phyloP scores from a whole-genome alignment of 2,329 filamentous ascomycete species.

The Juglanconis sp. region DNA sequence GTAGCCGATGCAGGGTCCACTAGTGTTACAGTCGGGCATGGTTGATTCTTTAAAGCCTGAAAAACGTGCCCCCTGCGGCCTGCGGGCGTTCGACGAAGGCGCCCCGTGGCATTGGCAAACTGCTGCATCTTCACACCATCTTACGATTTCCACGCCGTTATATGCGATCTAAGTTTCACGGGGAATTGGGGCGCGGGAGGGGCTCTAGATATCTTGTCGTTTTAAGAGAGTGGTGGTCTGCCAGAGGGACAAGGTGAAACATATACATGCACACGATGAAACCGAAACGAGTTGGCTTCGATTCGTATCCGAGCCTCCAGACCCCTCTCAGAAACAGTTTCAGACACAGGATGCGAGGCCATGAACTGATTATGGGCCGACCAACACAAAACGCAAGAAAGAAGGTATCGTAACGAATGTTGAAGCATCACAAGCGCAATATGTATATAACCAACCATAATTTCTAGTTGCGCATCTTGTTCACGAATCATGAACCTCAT shows the following conservation, averaged over 20 bases:
- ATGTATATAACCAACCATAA: constrained; percentile 1
- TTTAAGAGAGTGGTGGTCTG: too few species aligned
- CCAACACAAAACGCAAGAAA: not conserved
- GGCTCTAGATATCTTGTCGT: too few species aligned
- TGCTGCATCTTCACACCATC: too few species aligned
- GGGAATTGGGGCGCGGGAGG: too few species aligned
- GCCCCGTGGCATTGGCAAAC: too few species aligned
- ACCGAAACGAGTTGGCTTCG: constrained; percentile 10
- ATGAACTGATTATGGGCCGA: constrained; percentile 10
- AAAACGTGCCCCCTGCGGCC: too few species aligned
- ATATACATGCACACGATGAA: constrained; percentile 1
- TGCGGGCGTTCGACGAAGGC: too few species aligned
- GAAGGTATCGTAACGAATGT: not conserved
- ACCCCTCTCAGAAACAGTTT: constrained; percentile 6
- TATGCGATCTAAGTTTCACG: too few species aligned
- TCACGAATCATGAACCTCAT: not conserved
- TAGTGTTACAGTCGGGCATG: too few species aligned
- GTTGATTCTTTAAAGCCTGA: too few species aligned
- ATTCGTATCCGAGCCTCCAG: not conserved
- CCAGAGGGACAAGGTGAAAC: not conserved
- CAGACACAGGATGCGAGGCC: constrained; percentile 7
- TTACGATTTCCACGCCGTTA: too few species aligned
- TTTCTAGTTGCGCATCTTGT: not conserved
- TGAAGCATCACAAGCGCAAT: not conserved
- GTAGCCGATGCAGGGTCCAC: too few species aligned